Percentiles rank a stretch among this genome's conserved stretches.
These are phyloP conservation scores for Ustilago curta DNA, from an alignment of 1,284 basidiomycete species.

Conservation along the genomic window DNA sequence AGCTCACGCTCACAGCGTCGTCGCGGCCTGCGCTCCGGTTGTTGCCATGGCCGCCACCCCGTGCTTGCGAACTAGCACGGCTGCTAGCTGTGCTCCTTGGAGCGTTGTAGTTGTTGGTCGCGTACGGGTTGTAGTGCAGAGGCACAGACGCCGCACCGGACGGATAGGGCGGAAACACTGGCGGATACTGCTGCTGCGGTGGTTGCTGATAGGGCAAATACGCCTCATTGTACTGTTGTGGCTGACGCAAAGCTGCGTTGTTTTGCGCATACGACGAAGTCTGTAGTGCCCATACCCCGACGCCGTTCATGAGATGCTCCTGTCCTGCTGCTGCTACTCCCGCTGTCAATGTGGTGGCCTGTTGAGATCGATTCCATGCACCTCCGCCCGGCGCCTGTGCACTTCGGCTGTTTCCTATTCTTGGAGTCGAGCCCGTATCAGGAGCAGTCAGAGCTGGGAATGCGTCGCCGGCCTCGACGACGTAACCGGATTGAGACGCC, in stretches of 20 bases:
- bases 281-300: constrained; percentile 41
- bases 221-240: constrained; percentile 5
- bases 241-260: constrained; percentile 7
- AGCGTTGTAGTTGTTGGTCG: constrained; percentile 2
- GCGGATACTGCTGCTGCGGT: constrained; percentile 5
- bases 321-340: constrained; percentile 5
- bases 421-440: background rate
- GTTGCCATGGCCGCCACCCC: constrained; percentile 8
- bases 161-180: constrained; percentile 5
- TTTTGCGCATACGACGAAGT: constrained; percentile 17
- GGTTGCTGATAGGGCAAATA: background rate
- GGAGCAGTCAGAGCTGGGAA: constrained; percentile 26
- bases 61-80: constrained; percentile 30
- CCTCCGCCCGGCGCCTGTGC: constrained; percentile 1
- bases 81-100: constrained; percentile 27
- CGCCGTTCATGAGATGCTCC: constrained; percentile 24
- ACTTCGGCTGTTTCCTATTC: background rate
- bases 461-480: constrained; percentile 10
- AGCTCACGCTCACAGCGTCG: constrained; percentile 28
- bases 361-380: constrained; percentile 15
- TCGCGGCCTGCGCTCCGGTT: constrained; percentile 7
- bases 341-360: background rate
- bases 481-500: constrained; percentile 2
- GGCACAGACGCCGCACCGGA: constrained; percentile 4
- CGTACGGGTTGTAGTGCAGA: constrained; percentile 7